Evolutionary conservation across 176 grass and related monocot genomes (phyloP).

Genomic region (Thinopyrum elongatum): DNA sequence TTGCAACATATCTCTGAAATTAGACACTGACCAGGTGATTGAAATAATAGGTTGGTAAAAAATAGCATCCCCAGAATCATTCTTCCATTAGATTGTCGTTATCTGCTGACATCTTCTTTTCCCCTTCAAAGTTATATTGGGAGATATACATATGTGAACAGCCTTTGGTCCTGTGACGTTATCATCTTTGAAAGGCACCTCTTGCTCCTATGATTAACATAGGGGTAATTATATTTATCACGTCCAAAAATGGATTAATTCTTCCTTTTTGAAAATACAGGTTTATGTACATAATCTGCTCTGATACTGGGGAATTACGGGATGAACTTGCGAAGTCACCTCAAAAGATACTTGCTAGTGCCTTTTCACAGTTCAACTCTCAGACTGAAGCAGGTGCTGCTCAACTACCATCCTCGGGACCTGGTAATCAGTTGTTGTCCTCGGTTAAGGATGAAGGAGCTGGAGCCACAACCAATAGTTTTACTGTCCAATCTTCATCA

Average conservation of each 20-base stretch:
- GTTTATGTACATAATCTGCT: constrained; percentile 99
- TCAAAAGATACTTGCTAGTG: constrained; percentile 93
- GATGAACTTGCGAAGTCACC: constrained; percentile 93
- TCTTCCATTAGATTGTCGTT: not conserved
- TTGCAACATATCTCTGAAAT: not conserved
- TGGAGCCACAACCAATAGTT: constrained; percentile 56
- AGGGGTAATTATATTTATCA: not conserved
- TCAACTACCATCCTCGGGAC: constrained; percentile 51
- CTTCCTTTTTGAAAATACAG: constrained; percentile 50
- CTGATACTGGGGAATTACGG: constrained; percentile 77
- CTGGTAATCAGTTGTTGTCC: constrained; percentile 49
- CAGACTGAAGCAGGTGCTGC: constrained; percentile 49
- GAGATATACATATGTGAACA: not conserved
- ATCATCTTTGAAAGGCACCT: not conserved
- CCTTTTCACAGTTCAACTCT: constrained; percentile 74
- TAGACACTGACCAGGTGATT: not conserved
- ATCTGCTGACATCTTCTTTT: not conserved
- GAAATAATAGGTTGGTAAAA: not conserved
- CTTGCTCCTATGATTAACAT: not conserved
- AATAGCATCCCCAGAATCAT: not conserved
- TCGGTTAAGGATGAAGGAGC: constrained; percentile 68
- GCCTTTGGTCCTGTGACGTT: not conserved
- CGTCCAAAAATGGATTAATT: not conserved
- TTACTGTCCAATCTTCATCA: constrained; percentile 49
- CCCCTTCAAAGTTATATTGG: not conserved